These are phyloP conservation scores for Meyerozyma athensensis DNA, from an alignment of 1,139 yeast genomes.

Conservation along the genomic window DNA sequence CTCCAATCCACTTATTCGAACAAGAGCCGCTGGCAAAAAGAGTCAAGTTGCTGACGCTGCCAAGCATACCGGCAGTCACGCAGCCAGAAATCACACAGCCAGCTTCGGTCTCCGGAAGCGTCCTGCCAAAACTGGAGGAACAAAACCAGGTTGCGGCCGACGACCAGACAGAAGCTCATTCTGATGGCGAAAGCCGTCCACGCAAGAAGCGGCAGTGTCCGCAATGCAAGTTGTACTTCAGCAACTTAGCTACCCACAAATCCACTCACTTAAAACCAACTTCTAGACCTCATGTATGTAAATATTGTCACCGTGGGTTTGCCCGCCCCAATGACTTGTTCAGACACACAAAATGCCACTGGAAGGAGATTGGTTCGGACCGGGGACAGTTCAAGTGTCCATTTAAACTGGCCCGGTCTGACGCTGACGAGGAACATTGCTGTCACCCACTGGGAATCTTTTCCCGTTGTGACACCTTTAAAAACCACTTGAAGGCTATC, in stretches of 20 bases:
- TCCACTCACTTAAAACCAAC: conserved; percentile 75
- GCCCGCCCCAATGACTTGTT: conserved; percentile 83
- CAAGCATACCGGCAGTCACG: neutral
- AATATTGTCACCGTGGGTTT: conserved; percentile 76
- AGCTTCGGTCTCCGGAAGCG: neutral
- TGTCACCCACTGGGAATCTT: conserved; percentile 85
- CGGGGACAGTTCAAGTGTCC: conserved; percentile 47
- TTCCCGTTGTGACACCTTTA: conserved; percentile 85
- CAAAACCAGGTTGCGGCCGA: neutral
- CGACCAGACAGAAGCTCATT: conserved; percentile 1
- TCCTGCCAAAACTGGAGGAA: too few species aligned
- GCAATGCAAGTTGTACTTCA: conserved; percentile 67
- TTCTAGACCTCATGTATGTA: conserved; percentile 73
- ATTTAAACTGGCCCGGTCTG: conserved; percentile 23
- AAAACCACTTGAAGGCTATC: conserved; percentile 83
- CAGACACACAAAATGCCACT: conserved; percentile 80
- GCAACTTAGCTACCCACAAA: conserved; percentile 81
- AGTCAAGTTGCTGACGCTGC: neutral
- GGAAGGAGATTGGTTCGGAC: conserved; percentile 58
- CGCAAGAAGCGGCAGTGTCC: conserved; percentile 84
- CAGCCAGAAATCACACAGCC: neutral
- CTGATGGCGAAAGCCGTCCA: conserved; percentile 29
- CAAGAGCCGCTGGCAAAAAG: neutral
- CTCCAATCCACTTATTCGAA: neutral
- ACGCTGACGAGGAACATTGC: conserved; percentile 30